phyloP scores from a whole-genome alignment of 495 filamentous ascomycete species.

The Penicillium canescens region DNA sequence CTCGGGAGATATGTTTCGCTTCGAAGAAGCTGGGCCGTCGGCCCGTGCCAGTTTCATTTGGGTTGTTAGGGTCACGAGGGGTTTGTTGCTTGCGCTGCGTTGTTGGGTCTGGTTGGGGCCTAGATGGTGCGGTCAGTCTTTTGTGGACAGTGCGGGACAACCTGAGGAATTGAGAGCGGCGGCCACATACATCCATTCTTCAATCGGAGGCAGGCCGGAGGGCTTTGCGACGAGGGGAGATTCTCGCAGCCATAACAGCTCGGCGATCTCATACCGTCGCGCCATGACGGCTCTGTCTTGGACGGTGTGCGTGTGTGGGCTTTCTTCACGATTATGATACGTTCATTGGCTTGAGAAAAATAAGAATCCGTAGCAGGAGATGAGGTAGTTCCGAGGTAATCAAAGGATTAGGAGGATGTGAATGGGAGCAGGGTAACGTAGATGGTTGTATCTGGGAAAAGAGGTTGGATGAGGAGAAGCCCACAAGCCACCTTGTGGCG shows the following conservation, averaged over 20 bases:
- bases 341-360: conserved; percentile 33
- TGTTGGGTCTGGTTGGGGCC: conserved; percentile 47
- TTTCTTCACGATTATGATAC: conserved; percentile 26
- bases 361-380: neutral
- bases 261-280: conserved; percentile 74
- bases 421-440: conserved; percentile 2
- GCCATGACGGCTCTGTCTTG: conserved; percentile 44
- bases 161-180: neutral
- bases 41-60: conserved; percentile 36
- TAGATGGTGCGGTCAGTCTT: conserved; percentile 30
- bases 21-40: conserved; percentile 63
- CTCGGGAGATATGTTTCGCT: conserved; percentile 60
- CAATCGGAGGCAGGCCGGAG: conserved; percentile 74
- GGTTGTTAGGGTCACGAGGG: conserved; percentile 43
- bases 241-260: conserved; percentile 72
- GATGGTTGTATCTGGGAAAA: conserved; percentile 5
- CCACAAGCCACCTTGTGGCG: conserved; percentile 36
- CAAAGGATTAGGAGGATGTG: neutral
- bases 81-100: conserved; percentile 49
- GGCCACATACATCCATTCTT: conserved; percentile 83
- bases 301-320: conserved; percentile 25
- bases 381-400: neutral
- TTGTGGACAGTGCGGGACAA: conserved; percentile 18
- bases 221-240: conserved; percentile 89
- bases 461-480: conserved; percentile 26